Base-by-base conservation (phyloP, 2,329 filamentous ascomycete species). In the Trichoderma cornu-damae region DNA sequence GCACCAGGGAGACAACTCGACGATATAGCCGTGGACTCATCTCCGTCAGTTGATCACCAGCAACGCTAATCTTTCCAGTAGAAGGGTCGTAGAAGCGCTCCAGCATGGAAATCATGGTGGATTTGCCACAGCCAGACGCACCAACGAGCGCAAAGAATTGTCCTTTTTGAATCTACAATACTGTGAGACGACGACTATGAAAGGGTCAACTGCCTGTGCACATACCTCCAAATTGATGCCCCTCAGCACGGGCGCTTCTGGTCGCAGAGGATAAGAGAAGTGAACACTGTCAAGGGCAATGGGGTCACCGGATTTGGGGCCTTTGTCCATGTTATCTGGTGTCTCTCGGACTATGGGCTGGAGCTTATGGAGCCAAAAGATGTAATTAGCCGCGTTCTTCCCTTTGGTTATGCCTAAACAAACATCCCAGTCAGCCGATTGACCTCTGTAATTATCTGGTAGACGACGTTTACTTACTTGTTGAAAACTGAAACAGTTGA, bases 211-310 rank as follows among this genome's bases (percentile, higher is more conserved):
- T n/a, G 6, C 1, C 12, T 4, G 20, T 26, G 9, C 0, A 46
- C 44, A 7, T 51, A 70, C 69, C 35, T 65, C 50, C 14, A 79
- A 70, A 28, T 73, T 64, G 3, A 83, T 67, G 1, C 77, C 73
- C 3, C 73, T 67, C 1, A 80, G 66, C 59, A 78, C 72, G 28
- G 70, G 66, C 0, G 69, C 64, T 54, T 73, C 64, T 22, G 74
- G 71, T 22, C 76, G 68, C 52, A 75, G 64, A 2, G 85, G 84
- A 61, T 89, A 89, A 2, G 82, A 76, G 66, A 89, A 89, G 20
- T 77, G 72, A n/a, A 88, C 75, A 30, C 80, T 69, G 6, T 76
- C 72, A 59, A 87, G 77, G 12, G 75, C 71, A 2, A 86, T 73
- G 0, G 49, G 56, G 3, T 60, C 60, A 32, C 67, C 69, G 1